Evolutionary conservation across 257 asterid species (phyloP), one percentile per base, ranked within the genome.

Genomic region (Solanum lignicaule): DNA sequence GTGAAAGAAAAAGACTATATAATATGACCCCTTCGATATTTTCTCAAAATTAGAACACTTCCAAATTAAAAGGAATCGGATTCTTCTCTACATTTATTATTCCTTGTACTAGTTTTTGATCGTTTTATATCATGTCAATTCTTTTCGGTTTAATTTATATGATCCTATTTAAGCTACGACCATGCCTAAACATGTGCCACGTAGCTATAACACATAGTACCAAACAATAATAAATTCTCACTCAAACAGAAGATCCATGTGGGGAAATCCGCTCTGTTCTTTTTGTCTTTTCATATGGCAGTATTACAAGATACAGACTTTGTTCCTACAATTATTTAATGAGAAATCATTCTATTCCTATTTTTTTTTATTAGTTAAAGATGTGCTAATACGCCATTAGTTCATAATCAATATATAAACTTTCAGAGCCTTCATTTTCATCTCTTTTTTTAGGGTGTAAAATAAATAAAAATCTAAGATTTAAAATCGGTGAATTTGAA

Each of bases 131-230:
- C 36, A 12, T 0, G 12, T 39, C 2, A 38, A 74, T 76, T 7
- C 0, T 39, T 58, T 55, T 18, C 1, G 0, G 7, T 55, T 55
- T 1, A 55, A 55, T 20, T 55, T 55, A 1, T 55, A 55, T 0
- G 11, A 55, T 48, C 1, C 9, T 18, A 55, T 2, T 52, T 52
- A 52, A 2, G 43, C 25, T 46, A 11, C 23, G 4, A 85, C 86
- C 89, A 74, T 88, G 89, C 86, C 87, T 43, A 73, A 72, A 69
- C 84, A 66, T 86, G 91, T 85, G 91, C 89, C 91, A 88, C 89
- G 78, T 90, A 62, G 74, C 78, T 55, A 35, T 62, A 68, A 73
- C 83, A 68, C 71, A 78, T 11, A 89, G 15, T 46, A 66, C 18
- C 73, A 5, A 76, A 38, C 31, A 35, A 76, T 6, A 38, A 38